These are phyloP conservation scores for Malassezia furfur DNA, from an alignment of 1,284 basidiomycete species.

Conservation along the genomic window DNA sequence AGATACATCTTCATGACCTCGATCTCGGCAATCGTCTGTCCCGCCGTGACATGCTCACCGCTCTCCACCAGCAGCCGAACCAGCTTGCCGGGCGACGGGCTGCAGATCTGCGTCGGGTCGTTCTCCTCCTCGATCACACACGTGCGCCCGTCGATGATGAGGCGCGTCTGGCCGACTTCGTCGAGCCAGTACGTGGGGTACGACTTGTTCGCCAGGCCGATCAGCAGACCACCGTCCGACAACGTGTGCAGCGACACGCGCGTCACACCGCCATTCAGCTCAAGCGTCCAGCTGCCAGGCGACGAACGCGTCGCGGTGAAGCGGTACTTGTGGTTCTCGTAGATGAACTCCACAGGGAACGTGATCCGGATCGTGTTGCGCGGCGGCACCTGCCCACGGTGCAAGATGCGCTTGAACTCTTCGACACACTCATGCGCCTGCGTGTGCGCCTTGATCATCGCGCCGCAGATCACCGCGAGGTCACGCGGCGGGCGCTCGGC, in stretches of 20 bases:
- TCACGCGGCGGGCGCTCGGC: slow-evolving; percentile 88
- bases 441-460: slow-evolving; percentile 87
- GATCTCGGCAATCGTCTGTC: slow-evolving; percentile 95
- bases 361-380: slow-evolving; percentile 92
- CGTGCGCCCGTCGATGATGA: slow-evolving; percentile 89
- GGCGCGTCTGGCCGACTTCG: slow-evolving; percentile 67
- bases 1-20: slow-evolving; percentile 54
- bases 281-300: slow-evolving; percentile 78
- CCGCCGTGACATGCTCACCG: slow-evolving; percentile 90
- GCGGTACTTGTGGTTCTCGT: slow-evolving; percentile 88
- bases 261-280: slow-evolving; percentile 67
- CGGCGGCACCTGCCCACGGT: slow-evolving; percentile 94
- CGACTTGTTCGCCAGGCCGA: slow-evolving; percentile 82
- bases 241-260: slow-evolving; percentile 57
- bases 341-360: slow-evolving; percentile 86
- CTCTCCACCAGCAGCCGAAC: slow-evolving; percentile 90
- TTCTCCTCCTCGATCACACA: slow-evolving; percentile 99
- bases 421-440: slow-evolving; percentile 78
- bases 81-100: slow-evolving; percentile 92
- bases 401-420: slow-evolving; percentile 89
- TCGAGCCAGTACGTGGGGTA: slow-evolving; percentile 98
- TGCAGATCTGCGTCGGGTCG: slow-evolving; percentile 92
- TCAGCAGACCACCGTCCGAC: slow-evolving; percentile 86
- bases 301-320: slow-evolving; percentile 92
- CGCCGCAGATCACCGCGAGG: slow-evolving; percentile 85